These are phyloP conservation scores for Ordospora pajunii DNA, from an alignment of 371 early-diverging fungal species.

Conservation along the genomic window DNA sequence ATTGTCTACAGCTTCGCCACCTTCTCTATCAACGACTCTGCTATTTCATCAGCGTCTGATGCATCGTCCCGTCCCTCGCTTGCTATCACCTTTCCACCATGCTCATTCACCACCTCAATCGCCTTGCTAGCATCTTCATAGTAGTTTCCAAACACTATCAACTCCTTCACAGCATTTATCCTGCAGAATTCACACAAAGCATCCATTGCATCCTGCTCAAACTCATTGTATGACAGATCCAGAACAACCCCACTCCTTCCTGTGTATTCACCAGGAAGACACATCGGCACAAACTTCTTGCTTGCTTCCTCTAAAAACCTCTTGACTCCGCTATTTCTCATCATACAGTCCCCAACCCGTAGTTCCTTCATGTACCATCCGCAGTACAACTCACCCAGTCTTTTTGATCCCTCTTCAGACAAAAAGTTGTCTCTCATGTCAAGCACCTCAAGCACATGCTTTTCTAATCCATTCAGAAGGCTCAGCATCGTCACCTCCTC, in stretches of 20 bases:
- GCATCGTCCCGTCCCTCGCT: not conserved
- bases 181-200: constrained; percentile 29
- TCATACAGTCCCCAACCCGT: constrained; percentile 52
- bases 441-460: constrained; percentile 45
- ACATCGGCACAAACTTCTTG: constrained; percentile 3
- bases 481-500: constrained; percentile 45
- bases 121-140: constrained; percentile 34
- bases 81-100: constrained; percentile 21
- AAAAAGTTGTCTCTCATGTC: constrained; percentile 61
- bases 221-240: constrained; percentile 60
- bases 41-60: not conserved
- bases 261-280: constrained; percentile 38
- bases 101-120: not conserved
- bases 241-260: constrained; percentile 13
- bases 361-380: constrained; percentile 51
- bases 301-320: constrained; percentile 35
- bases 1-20: not conserved
- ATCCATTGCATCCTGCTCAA: constrained; percentile 47
- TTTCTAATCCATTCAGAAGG: constrained; percentile 36
- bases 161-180: constrained; percentile 23
- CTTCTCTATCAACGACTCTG: not conserved
- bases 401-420: constrained; percentile 43
- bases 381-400: constrained; percentile 41
- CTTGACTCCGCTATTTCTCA: constrained; percentile 49
- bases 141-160: constrained; percentile 58